Conservation (phyloP, 1,139 yeast genomes). For the Chernovozyma sophiae-reginae region DNA sequence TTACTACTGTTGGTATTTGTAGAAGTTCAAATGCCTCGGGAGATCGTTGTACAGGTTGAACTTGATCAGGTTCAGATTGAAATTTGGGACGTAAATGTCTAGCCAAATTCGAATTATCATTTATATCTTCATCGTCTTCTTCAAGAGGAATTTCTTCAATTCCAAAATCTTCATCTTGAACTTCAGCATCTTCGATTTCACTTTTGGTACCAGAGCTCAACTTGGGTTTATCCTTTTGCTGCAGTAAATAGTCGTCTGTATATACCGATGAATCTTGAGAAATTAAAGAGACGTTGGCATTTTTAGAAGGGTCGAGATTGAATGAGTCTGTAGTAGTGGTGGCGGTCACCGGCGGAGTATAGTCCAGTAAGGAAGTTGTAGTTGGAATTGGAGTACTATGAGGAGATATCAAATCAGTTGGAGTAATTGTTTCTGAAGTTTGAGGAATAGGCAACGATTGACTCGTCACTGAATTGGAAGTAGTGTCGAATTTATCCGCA, state of each 20-base stretch:
- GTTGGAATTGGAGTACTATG: neutral
- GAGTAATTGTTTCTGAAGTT: neutral
- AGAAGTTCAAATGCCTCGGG: neutral
- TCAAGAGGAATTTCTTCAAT: conserved; percentile 9
- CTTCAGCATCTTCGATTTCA: neutral
- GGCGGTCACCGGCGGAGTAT: neutral
- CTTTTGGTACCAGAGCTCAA: neutral
- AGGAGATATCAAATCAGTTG: neutral
- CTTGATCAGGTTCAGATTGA: conserved; percentile 15
- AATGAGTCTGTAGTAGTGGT: neutral
- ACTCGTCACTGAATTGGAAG: too few species aligned
- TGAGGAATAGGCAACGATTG: neutral
- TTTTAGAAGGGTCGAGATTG: neutral
- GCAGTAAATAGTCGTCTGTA: neutral
- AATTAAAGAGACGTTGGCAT: neutral
- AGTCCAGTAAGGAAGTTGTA: neutral
- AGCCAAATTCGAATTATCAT: conserved; percentile 13
- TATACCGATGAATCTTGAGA: neutral
- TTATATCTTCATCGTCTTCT: conserved; percentile 16
- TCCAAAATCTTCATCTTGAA: neutral
- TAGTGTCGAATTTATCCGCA: too few species aligned
- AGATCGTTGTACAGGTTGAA: neutral
- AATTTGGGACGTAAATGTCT: conserved; percentile 30
- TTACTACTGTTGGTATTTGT: conserved; percentile 4
- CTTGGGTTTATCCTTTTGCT: neutral